These are phyloP conservation scores for Camelina laxa DNA, from an alignment of 345 rosid genomes.

Conservation along the genomic window DNA sequence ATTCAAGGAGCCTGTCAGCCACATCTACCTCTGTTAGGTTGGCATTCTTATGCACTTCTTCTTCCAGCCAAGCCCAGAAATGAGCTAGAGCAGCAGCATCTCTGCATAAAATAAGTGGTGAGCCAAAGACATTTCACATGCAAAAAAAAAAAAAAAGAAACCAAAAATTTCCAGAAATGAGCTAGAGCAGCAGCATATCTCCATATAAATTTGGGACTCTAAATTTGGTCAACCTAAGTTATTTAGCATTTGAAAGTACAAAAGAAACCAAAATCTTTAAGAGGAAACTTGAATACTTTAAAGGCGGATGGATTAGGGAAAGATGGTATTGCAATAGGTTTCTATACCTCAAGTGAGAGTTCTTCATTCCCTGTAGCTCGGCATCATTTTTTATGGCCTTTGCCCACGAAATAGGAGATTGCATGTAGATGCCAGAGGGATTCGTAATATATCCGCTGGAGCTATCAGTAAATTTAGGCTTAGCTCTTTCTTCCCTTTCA, in stretches of 20 bases:
- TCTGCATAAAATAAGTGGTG: slow-evolving; percentile 49
- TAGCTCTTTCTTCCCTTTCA: slow-evolving; percentile 45
- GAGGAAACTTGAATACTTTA: slow-evolving; percentile 5
- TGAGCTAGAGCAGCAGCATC: slow-evolving; percentile 95
- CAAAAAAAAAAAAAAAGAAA: neutral
- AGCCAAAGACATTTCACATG: slow-evolving; percentile 19
- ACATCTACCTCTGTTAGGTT: slow-evolving; percentile 89
- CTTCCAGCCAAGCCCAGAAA: slow-evolving; percentile 95
- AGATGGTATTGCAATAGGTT: slow-evolving; percentile 11
- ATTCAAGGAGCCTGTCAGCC: slow-evolving; percentile 81
- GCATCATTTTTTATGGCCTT: slow-evolving; percentile 87
- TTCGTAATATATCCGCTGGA: slow-evolving; percentile 50
- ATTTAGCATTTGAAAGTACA: slow-evolving; percentile 16
- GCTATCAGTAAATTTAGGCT: slow-evolving; percentile 35
- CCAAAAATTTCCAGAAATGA: slow-evolving; percentile 52
- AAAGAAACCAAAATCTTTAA: neutral
- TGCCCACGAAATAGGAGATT: slow-evolving; percentile 79
- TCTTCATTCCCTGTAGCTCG: slow-evolving; percentile 87
- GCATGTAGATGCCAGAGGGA: slow-evolving; percentile 66
- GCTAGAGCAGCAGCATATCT: slow-evolving; percentile 45
- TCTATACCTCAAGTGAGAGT: slow-evolving; percentile 80
- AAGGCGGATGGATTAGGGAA: neutral
- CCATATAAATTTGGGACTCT: slow-evolving; percentile 30
- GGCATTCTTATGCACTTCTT: slow-evolving; percentile 62
- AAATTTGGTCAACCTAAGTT: neutral